phyloP scores from a whole-genome alignment of 768 basidiomycete species.

The Lactifluus piperatus region DNA sequence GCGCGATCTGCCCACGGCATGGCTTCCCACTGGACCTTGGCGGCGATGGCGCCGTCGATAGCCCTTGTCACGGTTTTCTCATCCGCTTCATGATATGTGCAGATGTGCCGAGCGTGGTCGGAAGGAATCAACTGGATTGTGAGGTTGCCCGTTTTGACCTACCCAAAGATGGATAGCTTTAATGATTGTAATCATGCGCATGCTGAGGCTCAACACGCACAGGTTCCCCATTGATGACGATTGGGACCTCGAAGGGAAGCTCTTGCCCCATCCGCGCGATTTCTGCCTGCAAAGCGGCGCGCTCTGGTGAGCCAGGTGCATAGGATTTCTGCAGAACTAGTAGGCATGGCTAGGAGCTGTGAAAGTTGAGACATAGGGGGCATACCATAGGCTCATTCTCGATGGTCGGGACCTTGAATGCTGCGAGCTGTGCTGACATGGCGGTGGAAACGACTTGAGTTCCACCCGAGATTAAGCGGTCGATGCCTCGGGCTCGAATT shows the following conservation, averaged over 20 bases:
- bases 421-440: conserved; percentile 54
- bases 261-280: conserved; percentile 72
- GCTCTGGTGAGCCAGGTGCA: conserved; percentile 70
- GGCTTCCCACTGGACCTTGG: conserved; percentile 84
- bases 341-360: not conserved
- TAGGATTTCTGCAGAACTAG: conserved; percentile 51
- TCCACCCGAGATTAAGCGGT: conserved; percentile 15
- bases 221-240: conserved; percentile 82
- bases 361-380: not conserved
- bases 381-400: conserved; percentile 92
- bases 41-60: conserved; percentile 80
- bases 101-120: conserved; percentile 74
- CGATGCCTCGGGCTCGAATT: too few species aligned
- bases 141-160: conserved; percentile 77
- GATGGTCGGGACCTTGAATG: conserved; percentile 77
- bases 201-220: conserved; percentile 34
- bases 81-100: conserved; percentile 85
- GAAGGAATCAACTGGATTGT: conserved; percentile 80
- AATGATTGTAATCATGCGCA: not conserved
- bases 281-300: conserved; percentile 61
- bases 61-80: conserved; percentile 63
- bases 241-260: conserved; percentile 88
- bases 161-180: not conserved
- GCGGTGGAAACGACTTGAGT: conserved; percentile 22
- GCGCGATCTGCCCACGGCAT: conserved; percentile 97